Conservation (phyloP, 805 yeast genomes). For the Groenewaldozyma tartarivorans region DNA sequence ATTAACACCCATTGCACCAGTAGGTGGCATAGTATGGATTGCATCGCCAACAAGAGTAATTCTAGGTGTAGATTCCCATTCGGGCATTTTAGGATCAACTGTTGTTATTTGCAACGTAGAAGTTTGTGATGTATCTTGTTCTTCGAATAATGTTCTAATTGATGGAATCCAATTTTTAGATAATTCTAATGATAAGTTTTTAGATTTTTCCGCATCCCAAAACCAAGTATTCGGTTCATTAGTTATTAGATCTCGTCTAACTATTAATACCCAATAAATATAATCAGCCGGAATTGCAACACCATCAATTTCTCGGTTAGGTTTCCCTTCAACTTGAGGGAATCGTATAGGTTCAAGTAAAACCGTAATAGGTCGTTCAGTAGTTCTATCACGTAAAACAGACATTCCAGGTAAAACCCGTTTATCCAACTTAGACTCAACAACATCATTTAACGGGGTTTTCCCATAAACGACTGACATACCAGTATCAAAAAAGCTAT, state of each 20-base stretch:
- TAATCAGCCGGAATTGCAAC: too few species aligned
- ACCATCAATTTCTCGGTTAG: too few species aligned
- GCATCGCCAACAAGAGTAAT: neutral
- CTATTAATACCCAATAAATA: too few species aligned
- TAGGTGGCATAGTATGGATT: neutral
- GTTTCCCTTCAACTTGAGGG: too few species aligned
- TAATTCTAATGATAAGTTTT: too few species aligned
- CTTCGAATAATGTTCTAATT: constrained; percentile 1
- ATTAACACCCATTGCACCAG: neutral
- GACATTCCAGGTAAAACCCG: neutral
- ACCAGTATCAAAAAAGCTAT: neutral
- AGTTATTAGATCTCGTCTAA: too few species aligned
- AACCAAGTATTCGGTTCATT: too few species aligned
- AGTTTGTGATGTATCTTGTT: constrained; percentile 5
- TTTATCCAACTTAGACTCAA: neutral
- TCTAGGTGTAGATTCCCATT: constrained; percentile 1
- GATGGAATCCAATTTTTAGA: constrained; percentile 1
- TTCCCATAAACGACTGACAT: constrained; percentile 1
- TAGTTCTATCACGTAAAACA: neutral
- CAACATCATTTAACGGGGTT: neutral
- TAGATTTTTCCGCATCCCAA: too few species aligned
- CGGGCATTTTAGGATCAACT: neutral
- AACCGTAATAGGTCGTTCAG: neutral
- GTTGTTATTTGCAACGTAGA: neutral
- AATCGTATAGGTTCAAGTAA: neutral